Conservation (phyloP, 1,284 basidiomycete species). For the Naganishia albida region DNA sequence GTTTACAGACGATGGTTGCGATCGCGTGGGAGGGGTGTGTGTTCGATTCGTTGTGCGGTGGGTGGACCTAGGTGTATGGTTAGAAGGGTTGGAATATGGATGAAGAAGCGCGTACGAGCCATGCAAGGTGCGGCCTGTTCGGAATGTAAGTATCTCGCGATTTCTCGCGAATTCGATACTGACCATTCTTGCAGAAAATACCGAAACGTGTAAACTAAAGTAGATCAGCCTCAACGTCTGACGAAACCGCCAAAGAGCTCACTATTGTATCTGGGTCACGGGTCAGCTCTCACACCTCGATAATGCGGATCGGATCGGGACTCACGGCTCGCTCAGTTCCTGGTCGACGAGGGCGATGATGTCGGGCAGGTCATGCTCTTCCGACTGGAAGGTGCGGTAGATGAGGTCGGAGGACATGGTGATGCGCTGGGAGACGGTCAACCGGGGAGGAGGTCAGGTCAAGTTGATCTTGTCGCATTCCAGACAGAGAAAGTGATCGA, state of each 20-base stretch:
- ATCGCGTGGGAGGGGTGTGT: constrained; percentile 58
- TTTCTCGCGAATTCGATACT: constrained; percentile 31
- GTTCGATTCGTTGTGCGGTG: background rate
- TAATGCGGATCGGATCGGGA: constrained; percentile 53
- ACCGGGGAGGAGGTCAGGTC: no score
- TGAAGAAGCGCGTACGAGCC: constrained; percentile 63
- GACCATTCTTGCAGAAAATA: constrained; percentile 95
- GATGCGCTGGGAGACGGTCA: no score
- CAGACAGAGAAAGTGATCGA: background rate
- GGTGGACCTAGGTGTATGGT: background rate
- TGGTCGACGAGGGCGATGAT: constrained; percentile 85
- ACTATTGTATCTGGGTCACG: constrained; percentile 38
- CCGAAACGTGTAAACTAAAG: constrained; percentile 58
- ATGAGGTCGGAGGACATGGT: background rate
- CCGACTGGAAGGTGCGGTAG: constrained; percentile 29
- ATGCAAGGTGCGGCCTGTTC: constrained; percentile 85
- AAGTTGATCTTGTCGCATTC: background rate
- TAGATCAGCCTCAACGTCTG: background rate
- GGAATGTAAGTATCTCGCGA: background rate
- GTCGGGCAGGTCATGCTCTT: constrained; percentile 71
- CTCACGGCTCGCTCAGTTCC: constrained; percentile 93
- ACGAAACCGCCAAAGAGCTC: background rate
- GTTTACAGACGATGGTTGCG: constrained; percentile 94
- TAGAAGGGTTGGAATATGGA: no score
- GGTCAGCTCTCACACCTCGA: background rate